Base-by-base conservation (phyloP, 1,284 basidiomycete genomes). In the Ustilago bromivora region DNA sequence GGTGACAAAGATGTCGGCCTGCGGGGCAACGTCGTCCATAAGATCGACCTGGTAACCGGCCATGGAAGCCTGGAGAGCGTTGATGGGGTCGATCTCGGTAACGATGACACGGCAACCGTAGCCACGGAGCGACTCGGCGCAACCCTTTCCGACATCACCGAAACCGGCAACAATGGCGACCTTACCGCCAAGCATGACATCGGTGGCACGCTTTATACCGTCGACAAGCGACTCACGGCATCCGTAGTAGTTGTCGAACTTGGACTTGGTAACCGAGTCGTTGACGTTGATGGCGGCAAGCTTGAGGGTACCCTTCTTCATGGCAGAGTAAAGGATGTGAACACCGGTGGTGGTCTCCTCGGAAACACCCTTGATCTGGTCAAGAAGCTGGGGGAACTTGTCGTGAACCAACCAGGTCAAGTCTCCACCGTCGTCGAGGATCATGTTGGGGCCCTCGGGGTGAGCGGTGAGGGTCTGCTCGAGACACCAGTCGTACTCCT, bases 261-360 rank as follows among this genome's bases (percentile, higher is more conserved):
- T 99, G 87, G 95, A 98, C 90, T 99, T 99, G 84, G 97, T 99
- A 86, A 99, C 97, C 32, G 96, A 98, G 89, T 98, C 86, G 83
- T 87, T 82, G 87, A 99, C 97, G 88, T 99, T 99, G 91, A 99
- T 99, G 83, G 97, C 97, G 79, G 97, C 95, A 80, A 98, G 90
- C 90, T 96, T 98, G 87, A 99, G 91, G 87, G 91, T 94, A 84
- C 96, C 96, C 65, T 97, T 94, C 84, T 94, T 92, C 92, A 95
- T 93, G 81, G 93, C 91, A 89, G 95, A 95, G 93, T 99, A 99
- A 56, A 99, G 90, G 89, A 98, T 96, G 90, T 99, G 97, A 61
- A 99, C 96, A 91, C 97, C 97, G 76, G 96, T 99, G 80, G 96
- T 99, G 79, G 96, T 99, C 90, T 99, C 96, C 90, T 99, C 96